phyloP scores from a whole-genome alignment of 73 alveolate species.

The Stentor coeruleus region DNA sequence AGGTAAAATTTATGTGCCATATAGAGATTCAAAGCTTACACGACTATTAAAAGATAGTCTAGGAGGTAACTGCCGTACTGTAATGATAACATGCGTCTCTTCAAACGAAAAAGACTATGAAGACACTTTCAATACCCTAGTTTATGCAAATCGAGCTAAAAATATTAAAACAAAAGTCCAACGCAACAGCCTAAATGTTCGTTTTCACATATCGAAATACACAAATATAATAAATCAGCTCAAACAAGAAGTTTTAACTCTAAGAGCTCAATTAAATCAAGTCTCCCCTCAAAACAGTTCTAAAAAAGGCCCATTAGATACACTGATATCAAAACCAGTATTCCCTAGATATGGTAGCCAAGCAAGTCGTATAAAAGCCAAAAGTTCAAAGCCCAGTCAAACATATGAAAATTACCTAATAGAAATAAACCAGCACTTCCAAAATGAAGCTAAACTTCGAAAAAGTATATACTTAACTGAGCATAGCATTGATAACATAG shows the following conservation, averaged over 20 bases:
- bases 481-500: neutral
- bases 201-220: constrained; percentile 92
- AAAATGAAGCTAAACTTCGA: neutral
- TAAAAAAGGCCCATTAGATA: neutral
- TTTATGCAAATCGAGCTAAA: constrained; percentile 98
- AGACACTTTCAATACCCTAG: constrained; percentile 97
- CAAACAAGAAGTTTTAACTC: constrained; percentile 18
- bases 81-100: constrained; percentile 95
- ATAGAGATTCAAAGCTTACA: constrained; percentile 96
- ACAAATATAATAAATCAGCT: constrained; percentile 79
- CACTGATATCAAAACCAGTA: no score
- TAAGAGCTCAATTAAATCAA: neutral
- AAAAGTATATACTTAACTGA: constrained; percentile 11
- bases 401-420: neutral
- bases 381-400: no score
- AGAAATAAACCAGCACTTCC: neutral
- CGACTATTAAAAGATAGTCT: constrained; percentile 93
- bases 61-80: constrained; percentile 99
- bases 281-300: no score
- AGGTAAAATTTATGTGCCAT: constrained; percentile 77
- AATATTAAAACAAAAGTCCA: constrained; percentile 88
- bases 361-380: no score
- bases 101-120: constrained; percentile 85
- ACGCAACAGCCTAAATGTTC: constrained; percentile 90
- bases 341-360: no score